Conservation (phyloP, 768 basidiomycete species). For the Suillus paluster region DNA sequence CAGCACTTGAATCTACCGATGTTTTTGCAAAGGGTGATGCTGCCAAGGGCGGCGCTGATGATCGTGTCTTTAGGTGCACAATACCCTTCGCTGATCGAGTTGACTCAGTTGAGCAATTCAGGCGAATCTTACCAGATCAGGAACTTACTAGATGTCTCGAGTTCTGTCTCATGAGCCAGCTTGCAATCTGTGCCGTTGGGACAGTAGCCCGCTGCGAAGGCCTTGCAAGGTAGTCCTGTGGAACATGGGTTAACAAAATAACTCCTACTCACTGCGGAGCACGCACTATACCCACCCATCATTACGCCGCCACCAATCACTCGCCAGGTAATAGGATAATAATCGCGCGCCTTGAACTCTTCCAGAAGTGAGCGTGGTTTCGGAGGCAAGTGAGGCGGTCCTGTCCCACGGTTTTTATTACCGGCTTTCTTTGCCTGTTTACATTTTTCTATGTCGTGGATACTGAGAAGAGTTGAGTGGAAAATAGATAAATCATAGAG, state of each 20-base stretch:
- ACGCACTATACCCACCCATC: slow-evolving; percentile 49
- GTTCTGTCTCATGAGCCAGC: slow-evolving; percentile 33
- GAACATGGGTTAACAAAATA: neutral
- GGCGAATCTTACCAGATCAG: neutral
- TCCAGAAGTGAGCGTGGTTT: slow-evolving; percentile 28
- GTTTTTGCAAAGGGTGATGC: neutral
- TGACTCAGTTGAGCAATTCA: neutral
- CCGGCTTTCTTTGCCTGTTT: neutral
- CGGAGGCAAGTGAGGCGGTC: slow-evolving; percentile 33
- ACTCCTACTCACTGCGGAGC: neutral
- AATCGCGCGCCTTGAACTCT: slow-evolving; percentile 49
- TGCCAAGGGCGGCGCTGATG: neutral
- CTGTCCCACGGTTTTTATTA: slow-evolving; percentile 11
- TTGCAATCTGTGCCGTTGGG: slow-evolving; percentile 31
- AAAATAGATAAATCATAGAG: too few relatives aligned
- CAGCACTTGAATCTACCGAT: neutral
- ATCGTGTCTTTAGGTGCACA: slow-evolving; percentile 15
- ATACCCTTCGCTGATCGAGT: slow-evolving; percentile 18
- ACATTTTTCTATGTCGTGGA: slow-evolving; percentile 42
- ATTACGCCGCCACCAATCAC: slow-evolving; percentile 82
- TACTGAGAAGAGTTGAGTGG: slow-evolving; percentile 33
- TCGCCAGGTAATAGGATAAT: slow-evolving; percentile 72
- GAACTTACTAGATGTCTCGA: slow-evolving; percentile 28
- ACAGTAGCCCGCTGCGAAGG: slow-evolving; percentile 29
- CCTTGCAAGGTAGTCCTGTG: slow-evolving; percentile 30